Percentiles rank a stretch among this genome's conserved stretches.
phyloP scores from a whole-genome alignment of 257 asterid genomes.

The Petunia secreta region DNA sequence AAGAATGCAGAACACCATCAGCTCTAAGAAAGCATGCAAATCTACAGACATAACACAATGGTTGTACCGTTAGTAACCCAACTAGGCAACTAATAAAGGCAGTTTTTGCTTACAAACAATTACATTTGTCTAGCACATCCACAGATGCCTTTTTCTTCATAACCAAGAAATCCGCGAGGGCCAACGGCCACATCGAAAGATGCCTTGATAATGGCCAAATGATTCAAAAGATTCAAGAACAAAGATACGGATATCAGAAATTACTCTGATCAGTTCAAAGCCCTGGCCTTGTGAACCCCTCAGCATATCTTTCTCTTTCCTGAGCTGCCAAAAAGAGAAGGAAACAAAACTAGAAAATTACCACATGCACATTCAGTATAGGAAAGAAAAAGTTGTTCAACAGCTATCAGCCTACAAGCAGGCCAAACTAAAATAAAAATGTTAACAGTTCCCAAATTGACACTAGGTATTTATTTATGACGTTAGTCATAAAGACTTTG shows the following conservation, averaged over 20 bases:
- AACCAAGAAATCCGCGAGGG: too few relatives aligned
- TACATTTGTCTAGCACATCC: background rate
- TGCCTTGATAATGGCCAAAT: background rate
- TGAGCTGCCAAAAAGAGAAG: slow-evolving; percentile 52
- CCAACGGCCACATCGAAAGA: background rate
- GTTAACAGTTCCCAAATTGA: background rate
- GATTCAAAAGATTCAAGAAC: background rate
- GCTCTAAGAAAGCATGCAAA: background rate
- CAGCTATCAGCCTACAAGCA: background rate
- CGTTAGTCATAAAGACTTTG: background rate
- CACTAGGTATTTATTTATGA: background rate
- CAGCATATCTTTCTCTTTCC: slow-evolving; percentile 69
- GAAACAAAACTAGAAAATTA: background rate
- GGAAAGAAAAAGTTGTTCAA: background rate
- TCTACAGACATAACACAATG: background rate
- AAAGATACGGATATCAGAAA: slow-evolving; percentile 26
- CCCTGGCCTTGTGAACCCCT: slow-evolving; percentile 72
- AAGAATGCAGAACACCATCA: slow-evolving; percentile 3
- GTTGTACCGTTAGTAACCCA: background rate
- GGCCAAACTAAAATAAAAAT: background rate
- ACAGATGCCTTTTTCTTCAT: background rate
- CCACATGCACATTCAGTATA: background rate
- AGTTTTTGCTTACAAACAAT: background rate
- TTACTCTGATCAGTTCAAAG: slow-evolving; percentile 77
- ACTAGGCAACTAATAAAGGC: background rate